phyloP scores from a whole-genome alignment of 2,329 filamentous ascomycete species.

The Diaporthe sp. region DNA sequence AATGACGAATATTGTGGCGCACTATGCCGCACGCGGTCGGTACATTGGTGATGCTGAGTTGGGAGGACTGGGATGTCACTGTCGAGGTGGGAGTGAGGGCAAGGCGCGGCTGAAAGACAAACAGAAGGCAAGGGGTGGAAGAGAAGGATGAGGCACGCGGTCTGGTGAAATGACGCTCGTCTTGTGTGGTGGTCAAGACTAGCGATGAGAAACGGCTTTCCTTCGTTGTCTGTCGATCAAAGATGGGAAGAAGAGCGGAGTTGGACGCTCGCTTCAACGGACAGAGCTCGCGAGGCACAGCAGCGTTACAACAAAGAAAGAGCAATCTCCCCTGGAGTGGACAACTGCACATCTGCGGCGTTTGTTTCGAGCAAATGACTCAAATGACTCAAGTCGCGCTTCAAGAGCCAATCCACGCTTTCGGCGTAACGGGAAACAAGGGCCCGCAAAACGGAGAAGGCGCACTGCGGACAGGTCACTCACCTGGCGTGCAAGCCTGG shows the following conservation, averaged over 20 bases:
- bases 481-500: neutral
- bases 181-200: neutral
- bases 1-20: neutral
- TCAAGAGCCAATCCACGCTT: neutral
- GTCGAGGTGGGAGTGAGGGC: neutral
- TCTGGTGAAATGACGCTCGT: neutral
- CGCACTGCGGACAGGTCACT: neutral
- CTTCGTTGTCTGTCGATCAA: neutral
- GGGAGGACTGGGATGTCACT: neutral
- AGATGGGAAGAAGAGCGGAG: neutral
- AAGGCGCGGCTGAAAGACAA: neutral
- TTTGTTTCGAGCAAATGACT: neutral
- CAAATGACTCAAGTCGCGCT: neutral
- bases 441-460: neutral
- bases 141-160: neutral
- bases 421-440: neutral
- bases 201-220: neutral
- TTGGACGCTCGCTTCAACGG: neutral
- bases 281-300: neutral
- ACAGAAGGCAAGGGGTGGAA: neutral
- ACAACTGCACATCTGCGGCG: neutral
- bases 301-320: neutral
- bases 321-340: neutral
- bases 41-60: neutral
- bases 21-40: neutral